Evolutionary conservation across 305 asterid species (phyloP), one percentile per base, ranked within the genome.

Genomic region (Salvia sclarea): DNA sequence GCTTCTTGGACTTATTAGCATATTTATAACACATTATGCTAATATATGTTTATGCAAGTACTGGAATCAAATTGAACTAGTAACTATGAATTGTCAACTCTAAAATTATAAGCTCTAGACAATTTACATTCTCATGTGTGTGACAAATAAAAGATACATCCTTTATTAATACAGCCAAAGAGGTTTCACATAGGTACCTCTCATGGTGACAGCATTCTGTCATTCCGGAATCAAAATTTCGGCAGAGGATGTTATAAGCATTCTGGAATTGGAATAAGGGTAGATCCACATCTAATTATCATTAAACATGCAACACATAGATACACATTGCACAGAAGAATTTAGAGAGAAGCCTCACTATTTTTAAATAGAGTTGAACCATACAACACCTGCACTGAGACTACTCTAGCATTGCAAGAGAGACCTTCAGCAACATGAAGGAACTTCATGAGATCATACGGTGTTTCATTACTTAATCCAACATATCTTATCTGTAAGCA

Each of bases 121-220:
- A 60, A 43, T 18, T 22, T 43, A 57, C 35, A 24, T 56, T 69
- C 9, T 41, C 60, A 30, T 22, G 61, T 17, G 21, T 12, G 18
- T 50, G 44, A 47, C 47, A 55, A 62, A 53, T 6, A 31, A 76
- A 14, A 47, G 24, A 47, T 43, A 44, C 18, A 55, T 44, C 9
- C 47, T 53, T 58, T 47, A 62, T 49, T 20, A 56, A 47, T 6
- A 69, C 30, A 33, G 55, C 18, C 62, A 49, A 52, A 68, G 59
- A 43, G 56, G 33, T 30, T 43, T 18, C 5, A 56, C 55, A 66
- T 28, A 25, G 28, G 60, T 78, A 92, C 98, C 98, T 90, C 84
- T 92, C 98, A 9, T 86, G 90, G 74, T 88, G 90, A 80, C 97
- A 90, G 76, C 98, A 92, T 79, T 92, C 98, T 4, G 98, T 90